These are phyloP conservation scores for Agroathelia rolfsii DNA, from an alignment of 1,284 basidiomycete genomes.

Conservation along the genomic window DNA sequence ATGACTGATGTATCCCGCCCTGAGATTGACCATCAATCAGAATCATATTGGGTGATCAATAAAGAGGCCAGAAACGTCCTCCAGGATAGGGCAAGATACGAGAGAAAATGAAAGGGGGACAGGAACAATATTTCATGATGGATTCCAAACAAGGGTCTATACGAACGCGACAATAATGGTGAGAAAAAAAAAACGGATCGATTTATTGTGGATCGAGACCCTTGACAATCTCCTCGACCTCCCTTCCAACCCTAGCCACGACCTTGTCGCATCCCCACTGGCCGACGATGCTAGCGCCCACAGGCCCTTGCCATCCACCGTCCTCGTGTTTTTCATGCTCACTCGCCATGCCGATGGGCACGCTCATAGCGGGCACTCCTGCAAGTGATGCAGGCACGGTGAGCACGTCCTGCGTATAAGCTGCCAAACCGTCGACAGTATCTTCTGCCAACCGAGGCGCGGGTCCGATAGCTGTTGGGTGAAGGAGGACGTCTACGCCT, in stretches of 20 bases:
- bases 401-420: slow-evolving; percentile 87
- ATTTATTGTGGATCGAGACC: no score
- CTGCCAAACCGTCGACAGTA: slow-evolving; percentile 26
- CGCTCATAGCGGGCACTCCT: slow-evolving; percentile 74
- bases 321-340: slow-evolving; percentile 20
- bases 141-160: no score
- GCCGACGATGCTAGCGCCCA: slow-evolving; percentile 78
- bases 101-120: no score
- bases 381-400: slow-evolving; percentile 89
- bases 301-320: slow-evolving; percentile 78
- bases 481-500: slow-evolving; percentile 75
- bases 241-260: slow-evolving; percentile 47
- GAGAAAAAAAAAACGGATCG: no score
- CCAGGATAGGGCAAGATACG: no score
- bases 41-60: no score
- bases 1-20: no score
- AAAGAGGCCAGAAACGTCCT: no score
- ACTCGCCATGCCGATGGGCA: slow-evolving; percentile 39
- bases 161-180: no score
- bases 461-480: slow-evolving; percentile 75
- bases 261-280: slow-evolving; percentile 84
- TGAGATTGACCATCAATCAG: no score
- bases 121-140: no score
- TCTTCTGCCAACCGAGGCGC: slow-evolving; percentile 50
- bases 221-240: slow-evolving; percentile 34